Percentiles rank a stretch among this genome's conserved stretches.
Conservation (phyloP, 768 basidiomycete genomes). For the Filobasidium floriforme region DNA sequence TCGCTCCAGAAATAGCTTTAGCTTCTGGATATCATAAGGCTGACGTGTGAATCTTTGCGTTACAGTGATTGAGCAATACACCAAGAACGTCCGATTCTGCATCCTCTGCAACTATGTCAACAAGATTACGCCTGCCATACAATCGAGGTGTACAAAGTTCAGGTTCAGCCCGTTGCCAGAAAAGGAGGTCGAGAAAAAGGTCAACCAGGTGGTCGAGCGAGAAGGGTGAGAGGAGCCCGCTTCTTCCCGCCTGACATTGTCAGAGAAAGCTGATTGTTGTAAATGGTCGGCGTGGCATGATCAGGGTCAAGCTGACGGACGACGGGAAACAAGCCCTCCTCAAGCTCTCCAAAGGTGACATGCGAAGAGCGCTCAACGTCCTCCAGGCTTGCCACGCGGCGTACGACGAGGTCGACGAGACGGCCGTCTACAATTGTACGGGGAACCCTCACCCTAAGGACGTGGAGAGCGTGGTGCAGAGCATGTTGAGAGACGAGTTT, state of each 20-base stretch:
- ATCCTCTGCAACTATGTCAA: constrained; percentile 99
- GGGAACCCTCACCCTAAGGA: constrained; percentile 93
- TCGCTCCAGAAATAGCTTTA: background rate
- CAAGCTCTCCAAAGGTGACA: constrained; percentile 89
- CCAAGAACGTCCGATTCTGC: constrained; percentile 96
- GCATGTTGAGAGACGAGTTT: constrained; percentile 94
- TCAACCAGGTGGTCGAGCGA: constrained; percentile 67
- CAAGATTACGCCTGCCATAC: constrained; percentile 96
- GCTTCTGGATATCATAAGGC: background rate
- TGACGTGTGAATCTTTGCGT: background rate
- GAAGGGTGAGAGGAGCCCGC: constrained; percentile 59
- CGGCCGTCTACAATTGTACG: constrained; percentile 91
- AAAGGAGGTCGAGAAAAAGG: constrained; percentile 71
- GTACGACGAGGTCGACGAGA: constrained; percentile 78
- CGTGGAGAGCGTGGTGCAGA: constrained; percentile 84
- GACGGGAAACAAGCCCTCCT: constrained; percentile 84
- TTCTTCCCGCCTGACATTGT: background rate
- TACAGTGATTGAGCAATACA: constrained; percentile 90
- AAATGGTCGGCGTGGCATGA: background rate
- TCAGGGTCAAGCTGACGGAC: constrained; percentile 72
- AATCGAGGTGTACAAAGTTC: constrained; percentile 96
- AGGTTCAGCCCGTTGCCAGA: constrained; percentile 89
- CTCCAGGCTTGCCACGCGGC: constrained; percentile 97
- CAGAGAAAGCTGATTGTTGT: constrained; percentile 7
- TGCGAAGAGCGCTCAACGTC: constrained; percentile 92